These are phyloP conservation scores for Globisporangium canariense DNA, from an alignment of 352 stramenopile species.

Conservation along the genomic window DNA sequence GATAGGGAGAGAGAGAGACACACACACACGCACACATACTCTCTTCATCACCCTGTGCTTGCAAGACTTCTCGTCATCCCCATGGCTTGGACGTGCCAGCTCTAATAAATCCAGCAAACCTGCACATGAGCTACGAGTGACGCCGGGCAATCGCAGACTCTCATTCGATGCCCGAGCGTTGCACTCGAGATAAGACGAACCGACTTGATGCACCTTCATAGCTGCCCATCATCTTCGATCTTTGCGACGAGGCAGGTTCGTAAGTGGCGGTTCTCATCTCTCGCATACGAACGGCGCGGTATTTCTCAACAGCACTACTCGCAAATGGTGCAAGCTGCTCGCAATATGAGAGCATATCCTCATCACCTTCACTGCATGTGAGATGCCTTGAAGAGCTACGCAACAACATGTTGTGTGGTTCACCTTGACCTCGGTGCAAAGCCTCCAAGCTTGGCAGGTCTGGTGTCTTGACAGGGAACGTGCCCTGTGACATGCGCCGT, in stretches of 20 bases:
- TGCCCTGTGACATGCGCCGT: conserved; percentile 4
- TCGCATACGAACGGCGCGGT: background rate
- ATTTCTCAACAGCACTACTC: background rate
- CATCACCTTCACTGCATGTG: background rate
- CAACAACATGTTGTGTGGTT: background rate
- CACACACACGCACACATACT: background rate
- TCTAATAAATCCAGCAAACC: background rate
- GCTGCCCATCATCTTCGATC: conserved; percentile 1
- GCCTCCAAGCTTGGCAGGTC: too few species aligned
- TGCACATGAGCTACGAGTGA: background rate
- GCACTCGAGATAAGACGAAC: background rate
- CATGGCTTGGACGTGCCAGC: too few species aligned
- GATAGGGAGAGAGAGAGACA: too few species aligned
- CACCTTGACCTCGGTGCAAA: background rate
- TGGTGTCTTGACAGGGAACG: conserved; percentile 3
- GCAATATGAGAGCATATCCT: background rate
- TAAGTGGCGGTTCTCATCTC: background rate
- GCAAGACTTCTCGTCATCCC: too few species aligned
- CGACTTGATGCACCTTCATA: background rate
- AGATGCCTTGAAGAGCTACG: background rate
- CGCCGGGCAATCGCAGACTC: background rate
- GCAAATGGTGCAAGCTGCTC: background rate
- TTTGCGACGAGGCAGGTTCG: background rate
- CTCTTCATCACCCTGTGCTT: background rate
- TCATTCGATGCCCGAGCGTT: background rate